Base-by-base conservation (phyloP, 148 eudicot species). In the Beta vulgaris region DNA sequence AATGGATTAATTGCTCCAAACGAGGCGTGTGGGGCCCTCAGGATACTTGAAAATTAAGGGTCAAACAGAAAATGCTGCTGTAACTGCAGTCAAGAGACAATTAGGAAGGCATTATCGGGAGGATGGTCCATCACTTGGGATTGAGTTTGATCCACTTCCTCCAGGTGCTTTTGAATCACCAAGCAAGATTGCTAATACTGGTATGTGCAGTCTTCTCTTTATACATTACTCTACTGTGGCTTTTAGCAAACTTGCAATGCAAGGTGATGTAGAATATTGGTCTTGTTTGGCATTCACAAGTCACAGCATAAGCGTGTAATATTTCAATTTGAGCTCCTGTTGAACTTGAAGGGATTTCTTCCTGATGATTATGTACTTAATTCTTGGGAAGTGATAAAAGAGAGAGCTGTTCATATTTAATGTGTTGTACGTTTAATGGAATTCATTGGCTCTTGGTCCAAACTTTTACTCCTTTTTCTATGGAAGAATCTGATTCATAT, bases 11-110 rank as follows among this genome's bases (percentile, higher is more conserved):
- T 65, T 76, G 74, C 75, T 65, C 85, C 78, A 68, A 60, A 77
- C 60, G 87, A 83, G 79, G 58, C 79, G 80, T 14, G 61, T 64
- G 31, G 93, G 97, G 54, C 98, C 98, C 28, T 86, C 96, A 14
- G 98, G 98, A 69, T 95, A 88, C 86, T 82, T 95, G 78, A 95
- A 95, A 84, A 85, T 95, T 63, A 95, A 90, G 84, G 93, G 91
- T 68, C 91, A 77, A 66, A 86, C 82, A 25, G 98, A 92, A 76
- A 87, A 92, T 84, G 65, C 85, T 80, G 96, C 97, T 59, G 87
- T 95, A 85, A 89, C 96, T 69, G 91, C 97, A 62, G 97, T 95
- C 78, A 95, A 92, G 83, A 81, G 92, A 86, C 97, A 92, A 83
- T 81, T 95, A 37, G 98, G 98, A 42, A 85, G 88, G 77, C 83